Base-by-base conservation (phyloP, 129 eudicot species). In the Dittrichia graveolens region DNA sequence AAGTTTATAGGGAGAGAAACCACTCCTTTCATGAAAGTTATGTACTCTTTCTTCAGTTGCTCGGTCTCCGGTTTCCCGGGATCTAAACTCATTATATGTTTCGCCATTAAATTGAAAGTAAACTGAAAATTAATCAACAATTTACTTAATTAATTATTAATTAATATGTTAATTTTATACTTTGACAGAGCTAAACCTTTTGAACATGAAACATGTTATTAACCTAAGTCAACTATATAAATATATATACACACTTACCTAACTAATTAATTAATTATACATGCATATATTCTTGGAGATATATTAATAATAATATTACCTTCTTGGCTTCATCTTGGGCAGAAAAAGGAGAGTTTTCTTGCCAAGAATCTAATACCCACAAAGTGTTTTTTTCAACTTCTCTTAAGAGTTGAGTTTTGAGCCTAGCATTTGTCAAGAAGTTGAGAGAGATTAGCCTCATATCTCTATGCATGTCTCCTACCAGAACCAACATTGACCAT, bases 21-120 rank as follows among this genome's bases (percentile, higher is more conserved):
- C 50, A 90, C 98, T 65, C 98, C 98, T 84, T 94, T 94, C 98
- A 94, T 94, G 82, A 94, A 94, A 53, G 96, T 94, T 52, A 94
- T 88, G 55, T 94, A 94, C 78, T 94, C 98, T 77, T 76, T 85
- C 71, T 94, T 94, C 37, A 94, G 82, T 68, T 79, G 69, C 74
- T 94, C 98, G 0, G 96, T 94, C 71, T 94, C 96, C 8, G 83
- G 82, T 63, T 85, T 82, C 42, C 96, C 98, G 1, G 96, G 96
- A n/a, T 90, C 89, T 86, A 94, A 82, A 59, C 98, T 94, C 98
- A 94, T 90, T n/a, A 94, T 94, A 59, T 94, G 95, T 49, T 94
- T 89, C 15, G 96, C 98, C 96, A 94, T 94, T 79, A 94, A 72
- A 80, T 94, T 94, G 67, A 94, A 94, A 31, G 98, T 94, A 61